Percentiles rank a stretch among this genome's conserved stretches.
Evolutionary conservation across 768 basidiomycete genomes (phyloP).

Genomic region (Trametes cingulata): DNA sequence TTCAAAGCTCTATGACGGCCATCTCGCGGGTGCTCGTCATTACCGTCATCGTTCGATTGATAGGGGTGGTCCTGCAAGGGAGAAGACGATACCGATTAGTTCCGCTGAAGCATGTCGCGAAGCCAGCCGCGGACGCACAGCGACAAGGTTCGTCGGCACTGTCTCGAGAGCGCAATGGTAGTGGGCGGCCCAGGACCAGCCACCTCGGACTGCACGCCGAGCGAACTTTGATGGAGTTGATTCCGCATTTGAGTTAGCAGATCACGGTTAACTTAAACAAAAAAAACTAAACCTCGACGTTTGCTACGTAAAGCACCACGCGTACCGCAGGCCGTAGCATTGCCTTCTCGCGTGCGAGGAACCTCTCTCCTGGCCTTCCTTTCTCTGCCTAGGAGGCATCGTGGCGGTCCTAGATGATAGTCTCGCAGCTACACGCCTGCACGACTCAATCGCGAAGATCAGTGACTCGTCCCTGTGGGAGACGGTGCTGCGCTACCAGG

Average conservation of each 20-base stretch:
- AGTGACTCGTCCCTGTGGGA: neutral
- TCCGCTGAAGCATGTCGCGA: too few species aligned
- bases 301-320: constrained; percentile 7
- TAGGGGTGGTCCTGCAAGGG: neutral
- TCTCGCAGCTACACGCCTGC: neutral
- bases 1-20: neutral
- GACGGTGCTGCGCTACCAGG: neutral
- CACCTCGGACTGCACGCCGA: neutral
- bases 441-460: constrained; percentile 1
- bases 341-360: constrained; percentile 9
- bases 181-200: neutral
- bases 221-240: neutral
- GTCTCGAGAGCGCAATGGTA: neutral
- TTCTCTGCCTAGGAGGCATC: neutral
- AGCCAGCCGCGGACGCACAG: too few species aligned
- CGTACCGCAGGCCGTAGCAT: constrained; percentile 4
- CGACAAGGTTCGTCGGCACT: too few species aligned
- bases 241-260: neutral
- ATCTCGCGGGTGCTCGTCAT: neutral
- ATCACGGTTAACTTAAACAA: neutral
- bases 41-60: neutral
- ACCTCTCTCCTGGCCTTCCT: neutral
- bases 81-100: too few species aligned
- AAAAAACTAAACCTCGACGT: neutral
- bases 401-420: constrained; percentile 5